These are phyloP conservation scores for Mesembryanthemum crystallinum DNA, from an alignment of 148 eudicot species.

Conservation along the genomic window DNA sequence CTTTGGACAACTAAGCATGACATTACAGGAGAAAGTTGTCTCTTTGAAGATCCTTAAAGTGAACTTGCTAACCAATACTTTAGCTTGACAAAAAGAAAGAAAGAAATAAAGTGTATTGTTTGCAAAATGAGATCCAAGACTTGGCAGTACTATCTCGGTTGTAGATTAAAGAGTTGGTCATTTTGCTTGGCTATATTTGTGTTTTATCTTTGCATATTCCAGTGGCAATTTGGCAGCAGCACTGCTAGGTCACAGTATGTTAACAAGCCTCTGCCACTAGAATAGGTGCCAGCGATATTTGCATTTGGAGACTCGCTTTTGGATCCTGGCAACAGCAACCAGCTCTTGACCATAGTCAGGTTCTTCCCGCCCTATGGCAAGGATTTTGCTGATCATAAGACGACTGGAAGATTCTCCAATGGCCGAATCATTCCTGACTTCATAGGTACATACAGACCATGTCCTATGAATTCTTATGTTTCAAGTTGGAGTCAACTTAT, in stretches of 20 bases:
- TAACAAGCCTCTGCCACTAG: neutral
- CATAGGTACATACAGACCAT: constrained; percentile 18
- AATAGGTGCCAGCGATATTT: constrained; percentile 18
- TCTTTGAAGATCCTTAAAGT: too few species aligned
- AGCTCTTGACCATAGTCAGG: constrained; percentile 14
- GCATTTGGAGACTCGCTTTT: constrained; percentile 31
- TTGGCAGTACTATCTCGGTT: neutral
- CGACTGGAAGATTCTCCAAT: constrained; percentile 32
- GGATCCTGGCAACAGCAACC: constrained; percentile 34
- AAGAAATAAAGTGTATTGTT: too few species aligned
- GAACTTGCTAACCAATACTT: too few species aligned
- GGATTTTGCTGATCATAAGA: constrained; percentile 16
- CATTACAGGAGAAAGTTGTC: too few species aligned
- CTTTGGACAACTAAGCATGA: too few species aligned
- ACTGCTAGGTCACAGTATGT: neutral
- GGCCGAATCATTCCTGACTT: constrained; percentile 28
- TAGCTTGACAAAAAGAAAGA: too few species aligned
- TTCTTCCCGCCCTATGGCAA: constrained; percentile 32
- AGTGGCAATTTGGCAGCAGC: neutral
- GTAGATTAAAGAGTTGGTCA: neutral
- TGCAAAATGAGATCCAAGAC: too few species aligned
- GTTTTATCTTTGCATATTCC: neutral
- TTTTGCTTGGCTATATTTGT: neutral
- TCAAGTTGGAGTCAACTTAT: too few species aligned
- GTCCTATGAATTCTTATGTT: too few species aligned